Evolutionary conservation across 495 filamentous ascomycete species (phyloP).

Genomic region (Aspergillus cristatus): DNA sequence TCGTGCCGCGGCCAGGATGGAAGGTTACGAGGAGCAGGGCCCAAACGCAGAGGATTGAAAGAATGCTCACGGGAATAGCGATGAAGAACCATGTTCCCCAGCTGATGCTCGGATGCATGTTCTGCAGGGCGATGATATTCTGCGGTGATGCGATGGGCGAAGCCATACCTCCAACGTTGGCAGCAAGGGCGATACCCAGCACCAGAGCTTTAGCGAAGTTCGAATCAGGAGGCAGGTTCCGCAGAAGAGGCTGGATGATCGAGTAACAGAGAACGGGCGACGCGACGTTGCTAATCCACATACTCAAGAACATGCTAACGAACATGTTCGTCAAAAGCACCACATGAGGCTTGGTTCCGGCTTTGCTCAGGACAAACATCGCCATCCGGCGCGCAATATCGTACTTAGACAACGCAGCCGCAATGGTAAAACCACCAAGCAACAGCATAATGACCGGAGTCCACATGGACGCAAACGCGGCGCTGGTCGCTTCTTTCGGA

Average conservation of each 20-base stretch:
- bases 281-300: slow-evolving; percentile 99
- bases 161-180: slow-evolving; percentile 92
- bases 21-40: slow-evolving; percentile 74
- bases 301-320: slow-evolving; percentile 92
- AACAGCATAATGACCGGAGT: slow-evolving; percentile 98
- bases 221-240: slow-evolving; percentile 82
- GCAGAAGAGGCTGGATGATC: slow-evolving; percentile 80
- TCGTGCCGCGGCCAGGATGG: slow-evolving; percentile 71
- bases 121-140: slow-evolving; percentile 91
- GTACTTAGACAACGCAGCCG: slow-evolving; percentile 91
- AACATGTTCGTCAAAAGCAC: slow-evolving; percentile 97
- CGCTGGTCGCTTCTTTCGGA: slow-evolving; percentile 64
- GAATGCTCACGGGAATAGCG: slow-evolving; percentile 81
- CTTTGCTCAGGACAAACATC: slow-evolving; percentile 93
- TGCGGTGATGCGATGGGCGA: slow-evolving; percentile 95
- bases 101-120: slow-evolving; percentile 82
- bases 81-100: slow-evolving; percentile 98
- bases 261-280: slow-evolving; percentile 97
- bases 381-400: slow-evolving; percentile 96
- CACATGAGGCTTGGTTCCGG: slow-evolving; percentile 76
- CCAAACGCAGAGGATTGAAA: slow-evolving; percentile 88
- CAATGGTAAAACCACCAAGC: slow-evolving; percentile 91
- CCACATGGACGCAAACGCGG: slow-evolving; percentile 95
- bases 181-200: slow-evolving; percentile 89
- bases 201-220: slow-evolving; percentile 92